Evolutionary conservation across 2,329 filamentous ascomycete species (phyloP).

Genomic region (Fusarium torulosum): DNA sequence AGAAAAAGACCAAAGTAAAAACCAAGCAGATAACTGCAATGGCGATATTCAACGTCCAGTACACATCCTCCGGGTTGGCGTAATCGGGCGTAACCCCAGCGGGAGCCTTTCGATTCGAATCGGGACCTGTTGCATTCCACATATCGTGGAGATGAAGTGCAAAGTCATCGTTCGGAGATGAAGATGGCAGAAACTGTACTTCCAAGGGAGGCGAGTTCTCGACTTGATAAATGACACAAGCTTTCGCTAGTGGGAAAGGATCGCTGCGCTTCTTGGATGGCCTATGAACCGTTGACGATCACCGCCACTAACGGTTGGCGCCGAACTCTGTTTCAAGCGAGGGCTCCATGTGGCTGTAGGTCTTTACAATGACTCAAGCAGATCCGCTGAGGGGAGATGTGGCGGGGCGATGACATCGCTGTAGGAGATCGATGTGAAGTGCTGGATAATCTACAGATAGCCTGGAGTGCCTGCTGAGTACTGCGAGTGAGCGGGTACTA

Average conservation of each 20-base stretch:
- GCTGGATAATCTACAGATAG: too few relatives aligned
- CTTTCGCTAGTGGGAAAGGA: background rate
- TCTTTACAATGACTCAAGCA: constrained; percentile 14
- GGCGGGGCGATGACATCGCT: too few relatives aligned
- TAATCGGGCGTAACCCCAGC: constrained; percentile 38
- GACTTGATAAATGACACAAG: background rate
- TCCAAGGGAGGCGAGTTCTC: constrained; percentile 1
- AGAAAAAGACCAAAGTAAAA: constrained; percentile 27
- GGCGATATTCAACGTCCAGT: constrained; percentile 36
- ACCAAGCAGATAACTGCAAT: constrained; percentile 25
- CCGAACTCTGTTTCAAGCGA: constrained; percentile 12
- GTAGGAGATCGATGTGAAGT: too few relatives aligned
- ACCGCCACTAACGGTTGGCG: constrained; percentile 17
- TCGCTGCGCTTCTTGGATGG: background rate
- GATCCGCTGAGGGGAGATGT: too few relatives aligned
- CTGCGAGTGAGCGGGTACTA: too few relatives aligned
- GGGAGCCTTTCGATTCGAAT: constrained; percentile 42
- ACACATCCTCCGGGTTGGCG: constrained; percentile 35
- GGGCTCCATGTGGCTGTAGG: constrained; percentile 9
- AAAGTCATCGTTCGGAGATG: constrained; percentile 7
- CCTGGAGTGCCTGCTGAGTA: too few relatives aligned
- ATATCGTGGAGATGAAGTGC: constrained; percentile 24
- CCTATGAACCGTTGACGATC: constrained; percentile 23
- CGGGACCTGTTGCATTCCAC: constrained; percentile 45
- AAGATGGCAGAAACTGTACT: background rate